Conservation (phyloP, 768 basidiomycete genomes). For the Lepiota subincarnata region DNA sequence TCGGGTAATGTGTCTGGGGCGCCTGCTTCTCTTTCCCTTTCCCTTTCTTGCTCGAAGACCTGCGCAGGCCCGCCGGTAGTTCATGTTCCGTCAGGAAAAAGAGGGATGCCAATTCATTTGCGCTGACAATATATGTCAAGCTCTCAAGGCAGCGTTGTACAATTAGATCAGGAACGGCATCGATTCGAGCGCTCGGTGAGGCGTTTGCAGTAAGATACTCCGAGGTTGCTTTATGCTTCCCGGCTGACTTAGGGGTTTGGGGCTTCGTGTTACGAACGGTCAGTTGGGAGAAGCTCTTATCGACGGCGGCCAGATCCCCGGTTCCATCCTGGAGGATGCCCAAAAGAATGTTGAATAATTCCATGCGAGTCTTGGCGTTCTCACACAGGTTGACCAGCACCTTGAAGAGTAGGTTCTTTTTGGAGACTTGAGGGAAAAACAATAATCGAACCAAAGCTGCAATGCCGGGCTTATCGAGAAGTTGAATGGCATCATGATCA, state of each 20-base stretch:
- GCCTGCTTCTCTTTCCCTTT: constrained; percentile 91
- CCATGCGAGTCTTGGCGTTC: constrained; percentile 85
- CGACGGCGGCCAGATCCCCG: constrained; percentile 86
- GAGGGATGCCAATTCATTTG: constrained; percentile 78
- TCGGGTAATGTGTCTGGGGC: constrained; percentile 82
- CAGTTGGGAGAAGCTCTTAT: constrained; percentile 92
- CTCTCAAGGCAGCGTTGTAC: constrained; percentile 94
- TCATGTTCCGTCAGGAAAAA: constrained; percentile 98
- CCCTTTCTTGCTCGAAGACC: constrained; percentile 73
- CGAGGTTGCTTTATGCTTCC: constrained; percentile 63
- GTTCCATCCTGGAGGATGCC: constrained; percentile 93
- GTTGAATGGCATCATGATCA: constrained; percentile 85
- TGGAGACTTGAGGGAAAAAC: constrained; percentile 92
- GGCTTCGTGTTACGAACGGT: constrained; percentile 59
- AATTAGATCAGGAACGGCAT: constrained; percentile 87
- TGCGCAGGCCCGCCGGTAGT: constrained; percentile 71
- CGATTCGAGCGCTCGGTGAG: constrained; percentile 55
- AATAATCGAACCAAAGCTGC: constrained; percentile 87
- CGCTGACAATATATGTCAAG: constrained; percentile 78
- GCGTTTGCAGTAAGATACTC: constrained; percentile 51
- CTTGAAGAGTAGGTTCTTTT: constrained; percentile 81
- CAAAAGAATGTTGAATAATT: constrained; percentile 92
- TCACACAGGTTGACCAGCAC: constrained; percentile 95
- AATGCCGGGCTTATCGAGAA: constrained; percentile 87
- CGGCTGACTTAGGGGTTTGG: constrained; percentile 50